Evolutionary conservation across 2,329 filamentous ascomycete genomes (phyloP).

Genomic region (Exophiala sp.): DNA sequence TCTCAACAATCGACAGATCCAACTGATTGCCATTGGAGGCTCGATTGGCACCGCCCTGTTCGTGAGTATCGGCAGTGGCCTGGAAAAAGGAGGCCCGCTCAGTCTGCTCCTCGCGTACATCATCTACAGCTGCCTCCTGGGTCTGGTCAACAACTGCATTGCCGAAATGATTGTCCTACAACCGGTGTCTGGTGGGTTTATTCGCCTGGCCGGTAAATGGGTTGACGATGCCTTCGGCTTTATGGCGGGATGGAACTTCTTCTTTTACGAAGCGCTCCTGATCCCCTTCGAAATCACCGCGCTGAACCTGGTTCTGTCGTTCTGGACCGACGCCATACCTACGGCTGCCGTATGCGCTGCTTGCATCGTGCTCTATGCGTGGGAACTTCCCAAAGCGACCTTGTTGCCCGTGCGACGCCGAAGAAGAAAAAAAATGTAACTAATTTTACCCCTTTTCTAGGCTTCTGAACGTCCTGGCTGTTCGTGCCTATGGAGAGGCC

Average conservation of each 20-base stretch:
- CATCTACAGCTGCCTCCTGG: constrained; percentile 31
- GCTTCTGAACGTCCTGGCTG: constrained; percentile 59
- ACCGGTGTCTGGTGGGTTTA: constrained; percentile 40
- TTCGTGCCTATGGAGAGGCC: constrained; percentile 63
- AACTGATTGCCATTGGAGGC: constrained; percentile 46
- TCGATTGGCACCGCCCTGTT: constrained; percentile 38
- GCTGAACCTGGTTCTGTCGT: constrained; percentile 38
- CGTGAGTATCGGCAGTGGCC: constrained; percentile 36
- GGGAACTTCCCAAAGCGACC: constrained; percentile 17
- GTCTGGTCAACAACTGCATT: constrained; percentile 37
- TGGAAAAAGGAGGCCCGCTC: constrained; percentile 37
- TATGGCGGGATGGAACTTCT: constrained; percentile 45
- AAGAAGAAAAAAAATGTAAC: neutral
- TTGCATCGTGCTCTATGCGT: constrained; percentile 38
- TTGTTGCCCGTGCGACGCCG: neutral
- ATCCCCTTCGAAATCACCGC: constrained; percentile 42
- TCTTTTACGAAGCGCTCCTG: constrained; percentile 38
- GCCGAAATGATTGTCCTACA: constrained; percentile 44
- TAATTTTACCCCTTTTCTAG: constrained; percentile 29
- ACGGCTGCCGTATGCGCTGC: constrained; percentile 36
- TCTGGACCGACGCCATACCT: constrained; percentile 37
- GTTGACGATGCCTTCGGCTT: constrained; percentile 44
- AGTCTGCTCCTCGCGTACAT: constrained; percentile 37
- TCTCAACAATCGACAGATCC: constrained; percentile 52
- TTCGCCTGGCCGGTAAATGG: constrained; percentile 41